Conservation (phyloP, 177 flowering plant genomes). For the Vitis hybrid region DNA sequence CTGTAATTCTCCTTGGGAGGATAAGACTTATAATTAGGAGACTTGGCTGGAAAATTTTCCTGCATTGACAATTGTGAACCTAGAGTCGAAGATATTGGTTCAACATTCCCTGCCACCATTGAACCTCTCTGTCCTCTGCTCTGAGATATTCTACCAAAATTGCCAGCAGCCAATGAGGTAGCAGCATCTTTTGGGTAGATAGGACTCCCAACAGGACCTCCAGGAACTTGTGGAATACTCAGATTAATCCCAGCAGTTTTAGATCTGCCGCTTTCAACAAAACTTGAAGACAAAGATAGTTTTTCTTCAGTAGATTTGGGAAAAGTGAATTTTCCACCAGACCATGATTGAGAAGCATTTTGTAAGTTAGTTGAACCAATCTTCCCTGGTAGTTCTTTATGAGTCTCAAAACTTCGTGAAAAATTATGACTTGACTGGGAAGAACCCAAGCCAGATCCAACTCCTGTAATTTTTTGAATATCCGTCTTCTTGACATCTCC, state of each 20-base stretch:
- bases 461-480: conserved; percentile 19
- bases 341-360: conserved; percentile 22
- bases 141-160: conserved; percentile 16
- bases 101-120: conserved; percentile 26
- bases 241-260: conserved; percentile 13
- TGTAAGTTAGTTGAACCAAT: conserved; percentile 19
- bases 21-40: conserved; percentile 20
- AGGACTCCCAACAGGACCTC: conserved; percentile 18
- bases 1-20: conserved; percentile 26
- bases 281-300: conserved; percentile 20
- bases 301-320: conserved; percentile 19
- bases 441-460: conserved; percentile 16
- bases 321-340: conserved; percentile 20
- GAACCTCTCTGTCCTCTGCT: conserved; percentile 30
- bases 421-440: conserved; percentile 16
- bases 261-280: conserved; percentile 14
- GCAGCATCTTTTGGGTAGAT: conserved; percentile 17
- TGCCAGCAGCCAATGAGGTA: conserved; percentile 16
- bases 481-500: conserved; percentile 18
- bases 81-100: conserved; percentile 31
- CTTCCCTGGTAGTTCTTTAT: conserved; percentile 16
- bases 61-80: conserved; percentile 29
- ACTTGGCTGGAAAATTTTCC: conserved; percentile 28
- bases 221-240: conserved; percentile 15
- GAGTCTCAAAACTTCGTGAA: conserved; percentile 14